Percentiles rank a stretch among this genome's conserved stretches.
Evolutionary conservation across 164 flowering plant species (phyloP).

Genomic region (Litsea cubeba): DNA sequence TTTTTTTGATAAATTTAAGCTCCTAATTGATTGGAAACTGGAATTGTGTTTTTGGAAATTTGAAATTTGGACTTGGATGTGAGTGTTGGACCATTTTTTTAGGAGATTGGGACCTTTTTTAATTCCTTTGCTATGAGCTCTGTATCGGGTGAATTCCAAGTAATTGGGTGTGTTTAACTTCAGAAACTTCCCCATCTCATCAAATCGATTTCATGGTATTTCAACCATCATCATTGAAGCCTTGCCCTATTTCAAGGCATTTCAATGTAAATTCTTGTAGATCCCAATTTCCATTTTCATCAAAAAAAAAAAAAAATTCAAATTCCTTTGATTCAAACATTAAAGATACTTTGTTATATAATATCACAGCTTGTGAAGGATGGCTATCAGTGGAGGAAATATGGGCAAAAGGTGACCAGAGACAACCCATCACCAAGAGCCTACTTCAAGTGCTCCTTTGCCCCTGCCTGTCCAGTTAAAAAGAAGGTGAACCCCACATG

Average conservation of each 20-base stretch:
- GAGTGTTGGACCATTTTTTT: conserved; percentile 35
- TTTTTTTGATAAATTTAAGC: neutral
- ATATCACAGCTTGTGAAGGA: conserved; percentile 20
- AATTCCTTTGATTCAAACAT: neutral
- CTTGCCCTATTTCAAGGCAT: too few species aligned
- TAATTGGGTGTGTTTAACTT: conserved; percentile 29
- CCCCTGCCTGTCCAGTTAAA: conserved; percentile 32
- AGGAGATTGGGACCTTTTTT: neutral
- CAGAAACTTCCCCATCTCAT: conserved; percentile 30
- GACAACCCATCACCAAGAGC: conserved; percentile 41
- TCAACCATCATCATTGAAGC: neutral
- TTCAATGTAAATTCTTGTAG: too few species aligned
- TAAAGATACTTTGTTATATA: neutral
- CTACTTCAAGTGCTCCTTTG: conserved; percentile 32
- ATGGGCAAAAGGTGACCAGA: conserved; percentile 35
- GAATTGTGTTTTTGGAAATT: neutral
- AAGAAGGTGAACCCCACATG: conserved; percentile 23
- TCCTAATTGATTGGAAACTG: too few species aligned
- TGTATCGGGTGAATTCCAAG: too few species aligned
- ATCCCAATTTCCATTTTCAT: too few species aligned
- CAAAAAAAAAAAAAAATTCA: too few species aligned
- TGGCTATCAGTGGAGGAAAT: conserved; percentile 40
- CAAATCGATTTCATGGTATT: conserved; percentile 12
- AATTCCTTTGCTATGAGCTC: neutral
- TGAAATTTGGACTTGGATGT: neutral